Base-by-base conservation (phyloP, 192 early-diverging fungal genomes). In the Backusella mclennaniae region DNA sequence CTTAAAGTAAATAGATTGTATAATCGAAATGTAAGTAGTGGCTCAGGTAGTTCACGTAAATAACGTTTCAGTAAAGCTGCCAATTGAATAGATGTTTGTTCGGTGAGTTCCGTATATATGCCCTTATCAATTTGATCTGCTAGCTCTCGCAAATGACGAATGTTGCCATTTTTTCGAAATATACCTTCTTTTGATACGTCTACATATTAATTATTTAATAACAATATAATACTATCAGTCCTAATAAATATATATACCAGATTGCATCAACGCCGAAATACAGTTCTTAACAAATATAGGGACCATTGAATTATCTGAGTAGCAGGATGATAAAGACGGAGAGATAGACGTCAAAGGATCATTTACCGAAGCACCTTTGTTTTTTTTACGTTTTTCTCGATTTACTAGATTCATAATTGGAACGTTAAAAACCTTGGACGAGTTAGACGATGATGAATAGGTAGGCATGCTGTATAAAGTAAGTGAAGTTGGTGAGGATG, bases 141-240 rank as follows among this genome's bases (percentile, higher is more conserved):
- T 26, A 96, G 76, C n/a, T 94, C 92, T 73, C 95, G 96, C 44
- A 99, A 84, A 19, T 95, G 86, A 67, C 95, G 83, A 77, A 99
- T 97, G 77, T 99, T 99, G 1, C 98, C 98, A 81, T 98, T 99
- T 84, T 98, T 98, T 74, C 98, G 87, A 85, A 99, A 99, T 14
- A 98, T 94, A 3, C 98, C 98, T 77, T 98, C 97, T 35, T 93
- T 90, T 0, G 90, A 86, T 88, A 99, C 84, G 75, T 91, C 91
- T 91, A 85, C 84, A 6, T 29, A 59, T 42, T 67, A 21, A 17
- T 74, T 69, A 59, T 35, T 38, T 68, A 69, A 53, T 52, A 21
- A 44, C 35, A 67, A 21, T n/a, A 6, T 69, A n/a, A 87, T 44
- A 19, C 42, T 38, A 38, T 0, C 14, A n/a, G 12, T 29, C 38